These are phyloP conservation scores for Phytophthora pini DNA, from an alignment of 352 stramenopile species.

Conservation along the genomic window DNA sequence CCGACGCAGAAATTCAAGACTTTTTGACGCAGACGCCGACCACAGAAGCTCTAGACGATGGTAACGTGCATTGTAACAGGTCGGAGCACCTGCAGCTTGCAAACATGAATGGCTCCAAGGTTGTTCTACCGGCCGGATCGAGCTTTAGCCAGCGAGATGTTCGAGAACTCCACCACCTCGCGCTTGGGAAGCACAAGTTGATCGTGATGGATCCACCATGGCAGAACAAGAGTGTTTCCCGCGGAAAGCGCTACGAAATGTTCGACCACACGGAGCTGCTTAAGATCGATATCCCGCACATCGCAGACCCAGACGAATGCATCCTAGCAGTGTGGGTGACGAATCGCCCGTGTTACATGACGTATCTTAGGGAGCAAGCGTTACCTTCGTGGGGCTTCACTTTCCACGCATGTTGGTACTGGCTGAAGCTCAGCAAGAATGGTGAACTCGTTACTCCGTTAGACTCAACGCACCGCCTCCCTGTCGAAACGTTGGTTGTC, in stretches of 20 bases:
- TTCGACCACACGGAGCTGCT: conserved; percentile 69
- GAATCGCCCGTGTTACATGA: conserved; percentile 63
- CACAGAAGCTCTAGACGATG: conserved; percentile 15
- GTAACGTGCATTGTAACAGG: conserved; percentile 24
- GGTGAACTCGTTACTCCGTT: conserved; percentile 69
- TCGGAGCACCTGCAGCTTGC: conserved; percentile 28
- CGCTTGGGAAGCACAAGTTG: conserved; percentile 27
- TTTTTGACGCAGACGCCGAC: conserved; percentile 3
- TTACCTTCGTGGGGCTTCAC: conserved; percentile 69
- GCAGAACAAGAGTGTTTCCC: conserved; percentile 79
- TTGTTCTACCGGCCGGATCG: conserved; percentile 32
- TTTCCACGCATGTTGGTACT: conserved; percentile 72
- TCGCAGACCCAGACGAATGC: conserved; percentile 47
- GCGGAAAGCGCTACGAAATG: conserved; percentile 59
- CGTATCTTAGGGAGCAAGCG: conserved; percentile 63
- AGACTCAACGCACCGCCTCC: conserved; percentile 65
- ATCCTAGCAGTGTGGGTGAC: conserved; percentile 82
- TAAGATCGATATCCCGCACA: conserved; percentile 42
- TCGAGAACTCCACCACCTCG: conserved; percentile 25
- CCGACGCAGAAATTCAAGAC: background rate
- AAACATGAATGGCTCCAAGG: conserved; percentile 2
- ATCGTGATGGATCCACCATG: conserved; percentile 81
- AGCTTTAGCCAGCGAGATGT: conserved; percentile 40
- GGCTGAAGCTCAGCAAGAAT: conserved; percentile 70
- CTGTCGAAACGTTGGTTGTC: conserved; percentile 71